Evolutionary conservation across 2,329 filamentous ascomycete species (phyloP).

Genomic region (Geosmithia flava): DNA sequence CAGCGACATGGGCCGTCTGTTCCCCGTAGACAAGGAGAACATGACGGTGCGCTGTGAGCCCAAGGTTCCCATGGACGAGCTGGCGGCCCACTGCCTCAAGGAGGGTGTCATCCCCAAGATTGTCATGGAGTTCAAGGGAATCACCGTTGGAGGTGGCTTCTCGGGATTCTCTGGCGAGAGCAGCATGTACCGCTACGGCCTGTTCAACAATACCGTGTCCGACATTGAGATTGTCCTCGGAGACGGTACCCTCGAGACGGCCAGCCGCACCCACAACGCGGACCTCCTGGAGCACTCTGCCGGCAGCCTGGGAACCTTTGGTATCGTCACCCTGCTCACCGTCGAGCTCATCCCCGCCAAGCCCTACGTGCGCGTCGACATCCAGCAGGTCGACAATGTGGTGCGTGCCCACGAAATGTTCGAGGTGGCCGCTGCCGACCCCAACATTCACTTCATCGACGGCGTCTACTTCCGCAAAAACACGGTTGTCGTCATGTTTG

Average conservation of each 20-base stretch:
- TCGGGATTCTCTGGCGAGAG: conserved; percentile 44
- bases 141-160: conserved; percentile 45
- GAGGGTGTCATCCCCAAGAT: conserved; percentile 40
- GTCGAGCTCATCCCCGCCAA: conserved; percentile 35
- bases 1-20: conserved; percentile 36
- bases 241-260: conserved; percentile 34
- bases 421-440: conserved; percentile 13
- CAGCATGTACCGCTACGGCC: conserved; percentile 42
- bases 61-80: conserved; percentile 44
- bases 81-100: conserved; percentile 36
- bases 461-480: conserved; percentile 37
- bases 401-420: conserved; percentile 20
- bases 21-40: conserved; percentile 33
- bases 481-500: conserved; percentile 36
- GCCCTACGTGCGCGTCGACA: conserved; percentile 35
- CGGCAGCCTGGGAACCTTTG: conserved; percentile 40
- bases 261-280: conserved; percentile 28
- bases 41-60: conserved; percentile 42
- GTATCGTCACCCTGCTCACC: conserved; percentile 42
- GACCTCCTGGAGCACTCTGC: conserved; percentile 41
- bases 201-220: conserved; percentile 40
- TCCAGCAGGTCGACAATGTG: conserved; percentile 22
- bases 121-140: conserved; percentile 47
- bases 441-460: conserved; percentile 39
- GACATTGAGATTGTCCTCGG: conserved; percentile 42